Evolutionary conservation across 352 stramenopile genomes (phyloP), one percentile per base, ranked within the genome.

Genomic region (Phytophthora fragariae): DNA sequence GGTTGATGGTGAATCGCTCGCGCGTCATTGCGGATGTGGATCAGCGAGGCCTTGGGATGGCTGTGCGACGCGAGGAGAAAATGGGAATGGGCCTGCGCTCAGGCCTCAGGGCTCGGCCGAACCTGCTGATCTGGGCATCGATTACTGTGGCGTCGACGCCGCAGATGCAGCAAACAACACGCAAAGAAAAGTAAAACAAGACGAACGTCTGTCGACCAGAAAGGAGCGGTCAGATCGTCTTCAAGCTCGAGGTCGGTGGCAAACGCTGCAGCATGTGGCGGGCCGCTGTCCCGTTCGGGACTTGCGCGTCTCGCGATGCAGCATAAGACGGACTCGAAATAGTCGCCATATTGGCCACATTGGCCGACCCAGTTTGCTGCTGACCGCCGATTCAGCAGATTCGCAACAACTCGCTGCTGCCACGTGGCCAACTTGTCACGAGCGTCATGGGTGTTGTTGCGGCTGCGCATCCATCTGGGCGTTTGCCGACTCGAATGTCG

Each of bases 1-100:
- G 68, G 41, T 79, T 77, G 9, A 76, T 72, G 41, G 64, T 77
- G 58, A 77, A 77, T 27, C 70, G 52, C 37, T 68, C 65, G 47
- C 66, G 57, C 1, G 66, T 67, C 66, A 73, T 73, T n/a, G 3
- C 59, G 1, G 37, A 54, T 37, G 10, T 65, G 17, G 21, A n/a
- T 44, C 17, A 10, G 21, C 1, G 12, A 57, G 24, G 65, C 24
- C 54, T 57, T 35, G 33, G 27, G 12, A 57, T 19, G 50, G 15
- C 33, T 61, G 44, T 27, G 12, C 49, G 57, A 5, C 24, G 29
- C 17, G 24, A 44, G 39, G 57, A 47, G 41, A 57, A 37, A 72
- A 39, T 10, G 19, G 21, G 57, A 72, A 62, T 72, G 65, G 66
- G n/a, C 7, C 2, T 7, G 33, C 35, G 47, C 17, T 12, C 47